These are phyloP conservation scores for Blastocystis hominis DNA, from an alignment of 352 stramenopile genomes.

Conservation along the genomic window DNA sequence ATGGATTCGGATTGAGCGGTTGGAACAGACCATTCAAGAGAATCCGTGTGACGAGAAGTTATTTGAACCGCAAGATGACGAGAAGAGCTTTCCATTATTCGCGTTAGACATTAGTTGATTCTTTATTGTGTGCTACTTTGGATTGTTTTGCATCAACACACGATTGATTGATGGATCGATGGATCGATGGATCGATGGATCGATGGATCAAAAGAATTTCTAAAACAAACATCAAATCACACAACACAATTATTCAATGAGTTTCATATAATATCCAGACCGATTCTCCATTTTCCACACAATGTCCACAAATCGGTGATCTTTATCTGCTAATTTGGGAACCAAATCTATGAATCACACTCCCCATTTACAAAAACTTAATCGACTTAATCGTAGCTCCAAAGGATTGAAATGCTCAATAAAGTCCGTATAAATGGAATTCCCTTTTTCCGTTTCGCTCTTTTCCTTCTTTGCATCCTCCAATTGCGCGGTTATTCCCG, in stretches of 20 bases:
- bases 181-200: too few relatives aligned
- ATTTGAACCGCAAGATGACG: neutral
- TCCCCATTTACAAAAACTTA: neutral
- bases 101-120: too few relatives aligned
- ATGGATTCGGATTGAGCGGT: neutral
- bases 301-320: constrained; percentile 31
- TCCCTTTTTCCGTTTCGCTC: neutral
- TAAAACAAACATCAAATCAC: too few relatives aligned
- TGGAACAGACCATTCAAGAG: neutral
- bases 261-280: constrained; percentile 35
- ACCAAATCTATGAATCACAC: neutral
- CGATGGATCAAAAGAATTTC: too few relatives aligned
- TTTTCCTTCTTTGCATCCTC: neutral
- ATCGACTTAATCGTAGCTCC: constrained; percentile 21
- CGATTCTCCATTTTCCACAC: neutral
- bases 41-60: neutral
- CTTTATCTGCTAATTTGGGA: neutral
- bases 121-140: too few relatives aligned
- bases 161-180: too few relatives aligned
- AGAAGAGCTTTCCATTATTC: neutral
- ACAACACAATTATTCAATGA: neutral
- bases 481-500: neutral
- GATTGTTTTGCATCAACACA: too few relatives aligned
- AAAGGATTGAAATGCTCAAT: constrained; percentile 35
- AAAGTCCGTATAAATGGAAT: neutral